These are phyloP conservation scores for Edaphochlamys debaryana DNA, from an alignment of 139 green algal species.

Conservation along the genomic window DNA sequence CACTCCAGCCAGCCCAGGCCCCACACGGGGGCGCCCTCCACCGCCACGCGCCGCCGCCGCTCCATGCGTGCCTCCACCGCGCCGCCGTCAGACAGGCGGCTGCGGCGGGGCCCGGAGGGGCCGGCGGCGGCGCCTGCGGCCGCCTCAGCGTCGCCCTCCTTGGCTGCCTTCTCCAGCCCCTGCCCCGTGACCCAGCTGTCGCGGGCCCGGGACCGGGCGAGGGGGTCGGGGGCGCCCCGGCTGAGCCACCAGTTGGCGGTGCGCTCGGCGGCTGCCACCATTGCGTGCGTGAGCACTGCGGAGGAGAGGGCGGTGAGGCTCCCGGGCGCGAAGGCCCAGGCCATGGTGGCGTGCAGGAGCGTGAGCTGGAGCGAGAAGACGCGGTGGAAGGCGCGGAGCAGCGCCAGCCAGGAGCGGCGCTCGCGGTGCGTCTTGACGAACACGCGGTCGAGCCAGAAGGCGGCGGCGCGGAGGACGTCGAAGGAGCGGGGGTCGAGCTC, in stretches of 20 bases:
- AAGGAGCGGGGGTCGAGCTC: background rate
- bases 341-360: slow-evolving; percentile 66
- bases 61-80: slow-evolving; percentile 16
- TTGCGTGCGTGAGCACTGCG: slow-evolving; percentile 48
- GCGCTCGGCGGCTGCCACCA: slow-evolving; percentile 32
- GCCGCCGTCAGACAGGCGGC: slow-evolving; percentile 3
- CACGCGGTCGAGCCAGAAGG: slow-evolving; percentile 39
- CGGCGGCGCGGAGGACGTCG: slow-evolving; percentile 14
- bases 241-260: slow-evolving; percentile 43
- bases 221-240: background rate
- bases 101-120: background rate
- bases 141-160: background rate
- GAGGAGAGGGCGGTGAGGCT: slow-evolving; percentile 32
- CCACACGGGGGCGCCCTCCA: slow-evolving; percentile 19
- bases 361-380: slow-evolving; percentile 72
- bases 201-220: background rate
- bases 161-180: background rate
- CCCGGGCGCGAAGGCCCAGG: slow-evolving; percentile 2
- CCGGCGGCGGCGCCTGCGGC: background rate
- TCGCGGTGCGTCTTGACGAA: slow-evolving; percentile 76
- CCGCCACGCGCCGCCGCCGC: background rate
- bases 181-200: background rate
- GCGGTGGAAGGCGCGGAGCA: slow-evolving; percentile 68
- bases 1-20: slow-evolving; percentile 48
- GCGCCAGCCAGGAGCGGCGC: slow-evolving; percentile 56